Evolutionary conservation across 2,329 filamentous ascomycete genomes (phyloP).

Genomic region (Cryphonectria carpinicola): DNA sequence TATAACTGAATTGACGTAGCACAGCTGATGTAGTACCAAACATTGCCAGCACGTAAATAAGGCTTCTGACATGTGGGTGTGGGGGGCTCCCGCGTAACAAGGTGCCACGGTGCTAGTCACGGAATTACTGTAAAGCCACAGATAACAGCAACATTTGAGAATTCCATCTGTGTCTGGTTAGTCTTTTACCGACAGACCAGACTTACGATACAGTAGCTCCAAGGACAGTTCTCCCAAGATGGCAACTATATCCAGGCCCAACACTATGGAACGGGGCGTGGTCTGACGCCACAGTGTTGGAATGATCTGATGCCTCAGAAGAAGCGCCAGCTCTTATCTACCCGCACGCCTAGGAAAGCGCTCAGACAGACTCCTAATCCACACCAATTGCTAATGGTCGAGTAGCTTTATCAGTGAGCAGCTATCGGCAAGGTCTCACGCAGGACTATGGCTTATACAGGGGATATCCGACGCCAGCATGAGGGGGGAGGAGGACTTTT

Average conservation of each 20-base stretch:
- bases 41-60: not conserved
- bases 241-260: constrained; percentile 6
- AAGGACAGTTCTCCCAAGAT: constrained; percentile 3
- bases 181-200: not conserved
- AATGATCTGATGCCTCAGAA: not conserved
- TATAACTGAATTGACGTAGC: not conserved
- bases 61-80: not conserved
- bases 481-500: not conserved
- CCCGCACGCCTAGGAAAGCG: not conserved
- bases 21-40: not conserved
- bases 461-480: not conserved
- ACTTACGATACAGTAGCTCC: not conserved
- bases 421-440: not conserved
- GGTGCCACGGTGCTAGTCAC: not conserved
- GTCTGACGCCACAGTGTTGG: not conserved
- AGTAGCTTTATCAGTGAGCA: not conserved
- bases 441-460: not conserved
- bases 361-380: constrained; percentile 2
- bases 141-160: not conserved
- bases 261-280: not conserved
- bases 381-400: not conserved
- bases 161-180: not conserved
- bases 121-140: not conserved
- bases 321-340: constrained; percentile 1
- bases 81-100: not conserved